phyloP scores from a whole-genome alignment of 2,329 filamentous ascomycete genomes.

The Colletotrichum spinosum region DNA sequence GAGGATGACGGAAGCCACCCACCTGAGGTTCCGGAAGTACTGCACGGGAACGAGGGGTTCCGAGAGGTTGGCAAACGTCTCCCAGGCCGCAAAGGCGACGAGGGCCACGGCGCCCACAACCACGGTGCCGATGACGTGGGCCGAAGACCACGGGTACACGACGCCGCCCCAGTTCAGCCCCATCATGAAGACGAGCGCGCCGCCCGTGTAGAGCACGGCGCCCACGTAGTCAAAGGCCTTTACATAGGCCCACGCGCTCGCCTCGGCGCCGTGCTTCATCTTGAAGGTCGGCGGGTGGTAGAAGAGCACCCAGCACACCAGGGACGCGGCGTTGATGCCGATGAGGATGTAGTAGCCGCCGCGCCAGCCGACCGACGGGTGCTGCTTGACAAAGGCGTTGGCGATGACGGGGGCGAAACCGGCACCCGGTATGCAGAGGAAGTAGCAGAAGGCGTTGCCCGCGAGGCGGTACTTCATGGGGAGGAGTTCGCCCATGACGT shows the following conservation, averaged over 20 bases:
- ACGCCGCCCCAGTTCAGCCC: conserved; percentile 47
- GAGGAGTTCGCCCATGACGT: conserved; percentile 51
- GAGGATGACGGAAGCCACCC: conserved; percentile 46
- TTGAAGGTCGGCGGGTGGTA: conserved; percentile 48
- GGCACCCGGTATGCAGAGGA: conserved; percentile 46
- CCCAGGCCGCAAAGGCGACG: conserved; percentile 44
- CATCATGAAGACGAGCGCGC: conserved; percentile 46
- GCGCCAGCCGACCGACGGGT: conserved; percentile 44
- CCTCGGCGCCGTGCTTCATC: conserved; percentile 44
- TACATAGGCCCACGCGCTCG: conserved; percentile 41
- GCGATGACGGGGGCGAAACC: conserved; percentile 45
- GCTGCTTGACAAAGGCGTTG: conserved; percentile 42
- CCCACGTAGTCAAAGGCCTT: conserved; percentile 49
- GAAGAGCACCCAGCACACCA: conserved; percentile 46
- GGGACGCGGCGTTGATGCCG: conserved; percentile 43
- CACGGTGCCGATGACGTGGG: conserved; percentile 45
- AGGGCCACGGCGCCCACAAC: conserved; percentile 42
- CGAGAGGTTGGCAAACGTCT: conserved; percentile 42
- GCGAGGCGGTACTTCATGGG: conserved; percentile 50
- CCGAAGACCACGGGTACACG: conserved; percentile 48
- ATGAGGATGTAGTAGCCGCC: conserved; percentile 46
- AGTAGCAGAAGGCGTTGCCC: conserved; percentile 47
- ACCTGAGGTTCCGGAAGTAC: conserved; percentile 48
- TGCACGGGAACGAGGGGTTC: conserved; percentile 51
- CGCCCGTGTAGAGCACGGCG: conserved; percentile 44